These are phyloP conservation scores for Saururus chinensis DNA, from an alignment of 164 flowering plant genomes.

Conservation along the genomic window DNA sequence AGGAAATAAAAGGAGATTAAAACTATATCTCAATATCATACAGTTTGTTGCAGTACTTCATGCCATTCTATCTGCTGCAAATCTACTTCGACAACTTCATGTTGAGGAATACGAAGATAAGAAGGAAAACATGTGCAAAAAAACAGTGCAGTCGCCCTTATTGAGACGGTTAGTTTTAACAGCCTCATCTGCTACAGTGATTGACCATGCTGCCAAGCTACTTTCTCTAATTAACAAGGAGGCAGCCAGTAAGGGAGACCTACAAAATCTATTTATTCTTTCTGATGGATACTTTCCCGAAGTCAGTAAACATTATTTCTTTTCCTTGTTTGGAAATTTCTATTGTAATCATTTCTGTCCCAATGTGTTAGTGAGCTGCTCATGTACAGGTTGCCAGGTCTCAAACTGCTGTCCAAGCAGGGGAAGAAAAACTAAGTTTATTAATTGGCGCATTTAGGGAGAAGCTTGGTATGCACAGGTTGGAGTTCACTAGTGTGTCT, in stretches of 20 bases:
- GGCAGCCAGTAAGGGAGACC: conserved; percentile 68
- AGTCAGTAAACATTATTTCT: conserved; percentile 23
- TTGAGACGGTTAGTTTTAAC: conserved; percentile 59
- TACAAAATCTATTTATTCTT: conserved; percentile 39
- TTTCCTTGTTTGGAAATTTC: not conserved
- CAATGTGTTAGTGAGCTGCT: not conserved
- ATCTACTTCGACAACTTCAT: conserved; percentile 64
- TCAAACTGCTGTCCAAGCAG: conserved; percentile 35
- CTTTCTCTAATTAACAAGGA: conserved; percentile 65
- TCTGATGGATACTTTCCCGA: conserved; percentile 60
- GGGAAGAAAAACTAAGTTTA: conserved; percentile 51
- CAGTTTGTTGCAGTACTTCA: conserved; percentile 81
- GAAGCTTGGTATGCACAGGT: conserved; percentile 49
- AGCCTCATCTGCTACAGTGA: conserved; percentile 60
- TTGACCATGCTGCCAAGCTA: conserved; percentile 46
- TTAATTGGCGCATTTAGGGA: conserved; percentile 49
- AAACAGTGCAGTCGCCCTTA: conserved; percentile 33
- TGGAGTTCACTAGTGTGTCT: conserved; percentile 72
- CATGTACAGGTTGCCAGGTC: conserved; percentile 47
- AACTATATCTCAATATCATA: conserved; percentile 4
- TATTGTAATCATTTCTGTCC: not conserved
- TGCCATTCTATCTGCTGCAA: conserved; percentile 68
- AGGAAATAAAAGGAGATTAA: too few species aligned
- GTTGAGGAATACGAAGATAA: conserved; percentile 24
- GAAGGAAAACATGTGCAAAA: conserved; percentile 9